Conservation (phyloP, 140 eudicot species). For the Cichorium intybus region DNA sequence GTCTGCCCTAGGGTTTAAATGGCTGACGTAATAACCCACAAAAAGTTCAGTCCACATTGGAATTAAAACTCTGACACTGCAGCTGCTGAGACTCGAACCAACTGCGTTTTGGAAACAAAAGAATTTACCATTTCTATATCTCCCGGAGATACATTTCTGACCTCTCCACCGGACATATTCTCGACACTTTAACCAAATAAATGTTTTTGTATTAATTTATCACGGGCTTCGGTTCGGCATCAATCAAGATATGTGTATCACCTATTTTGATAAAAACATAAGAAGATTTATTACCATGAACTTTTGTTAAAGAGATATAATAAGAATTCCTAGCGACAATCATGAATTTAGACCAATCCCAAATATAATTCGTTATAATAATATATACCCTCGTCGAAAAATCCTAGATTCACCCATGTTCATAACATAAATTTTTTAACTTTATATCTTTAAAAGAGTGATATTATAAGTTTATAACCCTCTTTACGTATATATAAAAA, state of each 20-base stretch:
- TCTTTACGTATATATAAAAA: no score
- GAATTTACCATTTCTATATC: slow-evolving; percentile 52
- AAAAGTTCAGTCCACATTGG: neutral
- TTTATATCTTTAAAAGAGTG: neutral
- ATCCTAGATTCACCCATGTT: neutral
- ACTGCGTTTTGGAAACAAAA: neutral
- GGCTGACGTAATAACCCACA: neutral
- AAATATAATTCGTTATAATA: no score
- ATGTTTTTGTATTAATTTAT: neutral
- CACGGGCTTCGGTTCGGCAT: neutral
- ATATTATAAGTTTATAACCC: no score
- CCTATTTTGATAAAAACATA: slow-evolving; percentile 19
- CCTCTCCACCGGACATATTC: slow-evolving; percentile 71
- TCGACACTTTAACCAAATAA: neutral
- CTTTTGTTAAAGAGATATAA: neutral
- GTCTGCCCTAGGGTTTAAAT: neutral
- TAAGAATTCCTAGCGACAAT: no score
- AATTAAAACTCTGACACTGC: no score
- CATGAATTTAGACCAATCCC: no score
- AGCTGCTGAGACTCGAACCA: neutral
- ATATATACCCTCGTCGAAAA: no score
- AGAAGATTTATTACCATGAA: neutral
- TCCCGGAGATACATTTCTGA: slow-evolving; percentile 48
- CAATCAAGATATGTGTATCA: slow-evolving; percentile 5
- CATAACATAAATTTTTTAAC: neutral